A percentile compares a stretch with the other conserved stretches of the same genome.
These are phyloP conservation scores for Neonectria magnoliae DNA, from an alignment of 2,329 filamentous ascomycete species.

Conservation along the genomic window DNA sequence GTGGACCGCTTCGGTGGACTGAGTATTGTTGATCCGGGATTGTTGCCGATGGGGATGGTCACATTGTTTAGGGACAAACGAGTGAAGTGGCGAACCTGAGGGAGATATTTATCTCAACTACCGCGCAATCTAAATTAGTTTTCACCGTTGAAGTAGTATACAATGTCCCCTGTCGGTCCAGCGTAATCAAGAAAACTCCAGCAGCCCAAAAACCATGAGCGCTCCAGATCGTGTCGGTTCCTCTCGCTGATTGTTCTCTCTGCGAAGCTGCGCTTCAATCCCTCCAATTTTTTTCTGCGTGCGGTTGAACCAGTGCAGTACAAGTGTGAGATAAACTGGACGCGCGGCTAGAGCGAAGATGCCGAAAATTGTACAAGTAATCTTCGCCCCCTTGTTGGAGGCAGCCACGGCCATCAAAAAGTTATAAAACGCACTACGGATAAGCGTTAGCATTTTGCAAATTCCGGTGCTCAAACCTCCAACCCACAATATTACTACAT, in stretches of 20 bases:
- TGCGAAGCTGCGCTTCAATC: neutral
- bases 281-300: neutral
- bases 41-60: slow-evolving; percentile 60
- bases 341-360: neutral
- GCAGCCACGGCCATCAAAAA: neutral
- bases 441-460: no score
- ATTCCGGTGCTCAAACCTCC: no score
- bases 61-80: slow-evolving; percentile 55
- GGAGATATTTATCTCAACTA: no score
- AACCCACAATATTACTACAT: neutral
- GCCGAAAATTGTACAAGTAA: no score
- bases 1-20: slow-evolving; percentile 56
- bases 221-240: neutral
- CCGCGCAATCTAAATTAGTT: no score
- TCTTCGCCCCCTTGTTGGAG: no score
- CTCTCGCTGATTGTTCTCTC: neutral
- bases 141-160: no score
- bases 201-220: neutral
- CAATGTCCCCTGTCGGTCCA: no score
- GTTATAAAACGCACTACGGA: neutral
- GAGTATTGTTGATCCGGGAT: slow-evolving; percentile 55
- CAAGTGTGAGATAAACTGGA: neutral
- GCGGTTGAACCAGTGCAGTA: neutral
- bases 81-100: slow-evolving; percentile 50
- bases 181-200: no score